Base-by-base conservation (phyloP, 1,139 yeast species). In the Kodamaea sp. region DNA sequence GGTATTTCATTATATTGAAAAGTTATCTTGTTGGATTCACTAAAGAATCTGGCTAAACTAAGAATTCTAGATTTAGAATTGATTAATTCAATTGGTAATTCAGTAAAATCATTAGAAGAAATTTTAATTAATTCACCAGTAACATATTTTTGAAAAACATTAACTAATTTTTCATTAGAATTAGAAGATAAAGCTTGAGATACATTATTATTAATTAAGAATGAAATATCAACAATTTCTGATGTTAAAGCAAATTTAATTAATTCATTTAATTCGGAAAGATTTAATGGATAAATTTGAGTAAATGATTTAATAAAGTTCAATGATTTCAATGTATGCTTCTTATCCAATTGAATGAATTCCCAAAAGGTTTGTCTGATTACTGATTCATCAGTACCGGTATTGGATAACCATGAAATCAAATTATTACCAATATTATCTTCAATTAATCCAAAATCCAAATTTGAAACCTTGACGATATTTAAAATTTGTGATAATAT, bases 171-270 rank as follows among this genome's bases (percentile, higher is more conserved):
- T 23, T 54, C 53, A 22, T 52, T 35, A 10, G 40, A 29, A 38
- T 47, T 41, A 9, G 49, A 41, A 24, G 42, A 40, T 43, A 70
- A 54, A 25, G 73, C 65, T 28, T 52, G 46, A 29, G 67, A 59
- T 23, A 70, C 71, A 43, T 67, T 69, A 49, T 58, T 60, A 54
- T 67, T 70, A 38, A 70, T 65, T 55, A 71, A 57, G 55, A 67
- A 70, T 10, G 75, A 65, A 34, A 71, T 66, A 42, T 72, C 75
- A 26, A 70, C 71, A n/a, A 56, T 57, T 35, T 65, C 60, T n/a
- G 75, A 64, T 9, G 59, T 52, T 43, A 71, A 66, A 33, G 73
- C 61, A 46, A 70, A 68, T 22, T 50, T 51, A 40, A 70, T 62
- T 45, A 72, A 63, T 24, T 55, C 46, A 15, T 54, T 55, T 45